These are phyloP conservation scores for Penicillium frequentans DNA, from an alignment of 2,329 filamentous ascomycete species.

Conservation along the genomic window DNA sequence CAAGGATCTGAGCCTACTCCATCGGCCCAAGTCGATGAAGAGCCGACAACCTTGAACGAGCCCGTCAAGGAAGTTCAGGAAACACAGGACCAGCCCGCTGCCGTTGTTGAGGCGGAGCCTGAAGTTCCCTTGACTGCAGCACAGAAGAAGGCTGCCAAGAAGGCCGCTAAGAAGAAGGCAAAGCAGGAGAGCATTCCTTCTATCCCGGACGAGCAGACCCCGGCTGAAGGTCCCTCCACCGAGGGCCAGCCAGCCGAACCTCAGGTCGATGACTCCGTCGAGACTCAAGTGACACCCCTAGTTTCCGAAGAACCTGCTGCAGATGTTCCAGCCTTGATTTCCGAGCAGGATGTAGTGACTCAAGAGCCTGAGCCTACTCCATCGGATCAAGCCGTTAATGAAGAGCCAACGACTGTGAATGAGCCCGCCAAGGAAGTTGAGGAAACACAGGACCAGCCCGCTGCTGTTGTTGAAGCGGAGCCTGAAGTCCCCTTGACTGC, in stretches of 20 bases:
- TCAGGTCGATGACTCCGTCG: not conserved
- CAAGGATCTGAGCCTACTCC: constrained; percentile 5
- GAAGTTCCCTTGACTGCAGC: constrained; percentile 19
- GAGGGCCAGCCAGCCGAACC: not conserved
- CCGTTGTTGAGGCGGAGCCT: constrained; percentile 10
- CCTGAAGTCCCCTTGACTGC: constrained; percentile 18
- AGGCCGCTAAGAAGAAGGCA: constrained; percentile 29
- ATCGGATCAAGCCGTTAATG: not conserved
- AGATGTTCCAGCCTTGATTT: not conserved
- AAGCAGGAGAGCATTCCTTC: constrained; percentile 17
- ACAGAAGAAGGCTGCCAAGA: constrained; percentile 40
- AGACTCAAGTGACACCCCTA: not conserved
- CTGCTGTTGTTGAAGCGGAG: constrained; percentile 10
- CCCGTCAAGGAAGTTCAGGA: not conserved
- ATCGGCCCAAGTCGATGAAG: not conserved
- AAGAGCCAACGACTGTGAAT: too few relatives aligned
- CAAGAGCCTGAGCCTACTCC: constrained; percentile 4
- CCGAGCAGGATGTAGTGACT: not conserved
- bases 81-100: not conserved
- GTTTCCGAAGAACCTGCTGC: not conserved
- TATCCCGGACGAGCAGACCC: constrained; percentile 11
- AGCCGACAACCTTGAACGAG: not conserved
- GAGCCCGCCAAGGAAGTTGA: not conserved
- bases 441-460: not conserved
- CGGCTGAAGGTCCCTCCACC: constrained; percentile 1